phyloP scores from a whole-genome alignment of 768 basidiomycete genomes.

The Pisolithus marmoratus region DNA sequence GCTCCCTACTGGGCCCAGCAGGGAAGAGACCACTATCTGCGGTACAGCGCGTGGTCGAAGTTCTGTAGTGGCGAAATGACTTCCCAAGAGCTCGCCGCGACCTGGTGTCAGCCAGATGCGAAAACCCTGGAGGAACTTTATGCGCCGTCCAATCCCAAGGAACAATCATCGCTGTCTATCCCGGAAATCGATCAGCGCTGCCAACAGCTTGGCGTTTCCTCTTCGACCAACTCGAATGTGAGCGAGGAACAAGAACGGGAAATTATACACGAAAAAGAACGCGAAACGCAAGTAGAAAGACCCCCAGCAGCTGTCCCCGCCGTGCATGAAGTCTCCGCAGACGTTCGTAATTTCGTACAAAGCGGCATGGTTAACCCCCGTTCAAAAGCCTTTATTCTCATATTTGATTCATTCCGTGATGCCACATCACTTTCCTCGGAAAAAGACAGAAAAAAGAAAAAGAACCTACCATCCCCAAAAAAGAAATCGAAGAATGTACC shows the following conservation, averaged over 20 bases:
- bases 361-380: conserved; percentile 19
- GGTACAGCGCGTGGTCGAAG: conserved; percentile 13
- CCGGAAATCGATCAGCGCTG: conserved; percentile 13
- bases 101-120: conserved; percentile 39
- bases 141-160: not conserved
- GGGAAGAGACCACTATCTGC: conserved; percentile 14
- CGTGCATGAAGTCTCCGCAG: conserved; percentile 15
- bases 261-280: conserved; percentile 39
- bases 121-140: conserved; percentile 34
- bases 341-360: conserved; percentile 21
- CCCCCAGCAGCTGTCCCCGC: conserved; percentile 23
- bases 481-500: too few species aligned
- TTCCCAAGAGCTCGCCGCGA: not conserved
- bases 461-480: too few species aligned
- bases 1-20: conserved; percentile 40
- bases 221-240: conserved; percentile 17
- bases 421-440: conserved; percentile 5
- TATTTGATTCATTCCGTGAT: conserved; percentile 5
- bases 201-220: conserved; percentile 10
- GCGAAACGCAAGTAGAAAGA: conserved; percentile 35
- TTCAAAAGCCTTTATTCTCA: conserved; percentile 19
- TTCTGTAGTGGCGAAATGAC: conserved; percentile 1
- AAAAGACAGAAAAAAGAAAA: too few species aligned
- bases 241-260: conserved; percentile 51
- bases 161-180: not conserved